Conservation (phyloP, 2,329 filamentous ascomycete genomes). For the Botryotinia calthae region DNA sequence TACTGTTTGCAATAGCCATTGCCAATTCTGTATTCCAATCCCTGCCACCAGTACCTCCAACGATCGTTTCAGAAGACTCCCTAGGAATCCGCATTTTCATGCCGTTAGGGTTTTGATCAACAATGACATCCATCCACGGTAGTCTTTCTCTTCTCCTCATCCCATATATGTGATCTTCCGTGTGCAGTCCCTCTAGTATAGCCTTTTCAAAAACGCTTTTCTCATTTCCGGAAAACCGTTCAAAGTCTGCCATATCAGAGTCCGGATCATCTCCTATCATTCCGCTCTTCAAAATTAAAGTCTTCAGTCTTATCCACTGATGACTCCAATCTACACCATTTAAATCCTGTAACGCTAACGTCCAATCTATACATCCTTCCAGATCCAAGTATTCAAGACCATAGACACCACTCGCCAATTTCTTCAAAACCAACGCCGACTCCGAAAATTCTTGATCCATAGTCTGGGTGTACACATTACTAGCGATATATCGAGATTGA, state of each 20-base stretch:
- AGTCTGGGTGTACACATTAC: conserved; percentile 56
- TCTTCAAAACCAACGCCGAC: conserved; percentile 53
- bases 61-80: background rate
- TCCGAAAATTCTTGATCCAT: conserved; percentile 60
- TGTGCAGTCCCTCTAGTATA: background rate
- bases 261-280: background rate
- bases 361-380: conserved; percentile 58
- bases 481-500: conserved; percentile 52
- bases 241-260: background rate
- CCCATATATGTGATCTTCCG: background rate
- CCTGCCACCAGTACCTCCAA: background rate
- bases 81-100: background rate
- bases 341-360: conserved; percentile 17
- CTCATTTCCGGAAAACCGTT: background rate
- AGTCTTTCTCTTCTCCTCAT: background rate
- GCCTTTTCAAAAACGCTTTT: background rate
- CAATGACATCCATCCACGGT: conserved; percentile 12
- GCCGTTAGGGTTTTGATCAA: background rate
- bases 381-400: conserved; percentile 60
- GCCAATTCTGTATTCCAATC: conserved; percentile 1
- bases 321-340: conserved; percentile 33
- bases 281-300: conserved; percentile 16
- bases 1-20: conserved; percentile 8
- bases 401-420: conserved; percentile 55
- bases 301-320: conserved; percentile 30